Evolutionary conservation across 192 early-diverging fungal species (phyloP), one percentile per base, ranked within the genome.

Genomic region (Rhizophagus sp.): DNA sequence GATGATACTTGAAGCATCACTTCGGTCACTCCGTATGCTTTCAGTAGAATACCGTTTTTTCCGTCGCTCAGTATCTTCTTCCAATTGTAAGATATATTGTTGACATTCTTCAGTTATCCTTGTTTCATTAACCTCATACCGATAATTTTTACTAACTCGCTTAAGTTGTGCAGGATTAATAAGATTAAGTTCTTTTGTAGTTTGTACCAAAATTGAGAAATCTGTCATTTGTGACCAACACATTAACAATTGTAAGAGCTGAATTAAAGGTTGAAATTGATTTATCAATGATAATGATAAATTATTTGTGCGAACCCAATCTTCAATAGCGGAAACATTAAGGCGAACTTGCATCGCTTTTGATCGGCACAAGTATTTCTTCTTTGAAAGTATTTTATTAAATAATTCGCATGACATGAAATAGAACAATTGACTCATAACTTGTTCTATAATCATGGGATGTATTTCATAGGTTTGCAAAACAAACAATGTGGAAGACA

Each of bases 121-220:
- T 15, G 87, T 79, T 79, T 99, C 97, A 36, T 91, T 92, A 15
- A 95, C 93, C 80, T 99, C 97, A 82, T 97, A 99, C 22, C 92
- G 87, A 82, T 99, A 99, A 61, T 89, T 85, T 33, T 88, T 87
- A 63, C 97, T 90, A 13, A 88, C 90, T 4, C 92, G 87, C 66
- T 91, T 90, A 39, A 95, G 88, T 80, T 97, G 95, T 39, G 90
- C 81, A 15, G 91, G 85, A 81, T 94, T 94, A 41, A 95, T 88
- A 22, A 87, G 70, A 68, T 91, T 88, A 78, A 93, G 88, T 76
- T 89, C 88, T 78, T 88, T 87, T 11, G 89, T 91, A 13, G 91
- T 93, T 75, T 94, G 91, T 49, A 96, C 88, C 85, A 92, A 95
- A 57, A 91, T 90, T 11, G 84, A 81, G 39, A 98, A 88, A 66